Conservation (phyloP, 257 asterid genomes). For the Nicotiana benthamiana region DNA sequence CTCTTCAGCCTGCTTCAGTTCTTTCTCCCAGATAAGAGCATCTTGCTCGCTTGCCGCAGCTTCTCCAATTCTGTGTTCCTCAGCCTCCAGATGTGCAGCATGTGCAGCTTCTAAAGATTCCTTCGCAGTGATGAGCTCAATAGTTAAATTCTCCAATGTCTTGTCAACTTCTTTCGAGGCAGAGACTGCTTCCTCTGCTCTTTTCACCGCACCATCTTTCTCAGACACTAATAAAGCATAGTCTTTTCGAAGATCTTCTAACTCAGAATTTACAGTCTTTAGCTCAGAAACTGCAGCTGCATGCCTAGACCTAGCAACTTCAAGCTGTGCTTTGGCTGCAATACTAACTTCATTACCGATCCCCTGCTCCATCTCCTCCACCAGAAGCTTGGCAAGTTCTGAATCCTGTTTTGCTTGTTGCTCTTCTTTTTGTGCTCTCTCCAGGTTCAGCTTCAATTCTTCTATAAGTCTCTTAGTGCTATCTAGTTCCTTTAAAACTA, state of each 20-base stretch:
- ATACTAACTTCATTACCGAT: constrained; percentile 73
- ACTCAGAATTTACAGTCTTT: constrained; percentile 41
- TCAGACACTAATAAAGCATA: constrained; percentile 43
- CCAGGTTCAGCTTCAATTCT: constrained; percentile 85
- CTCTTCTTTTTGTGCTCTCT: constrained; percentile 83
- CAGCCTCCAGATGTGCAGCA: constrained; percentile 86
- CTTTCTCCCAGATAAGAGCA: constrained; percentile 65
- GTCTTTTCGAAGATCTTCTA: constrained; percentile 57
- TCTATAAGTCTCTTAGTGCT: constrained; percentile 73
- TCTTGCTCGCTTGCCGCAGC: constrained; percentile 83
- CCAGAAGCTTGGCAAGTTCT: constrained; percentile 78
- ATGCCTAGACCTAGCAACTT: constrained; percentile 84
- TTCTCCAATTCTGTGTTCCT: constrained; percentile 77
- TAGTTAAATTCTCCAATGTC: constrained; percentile 74
- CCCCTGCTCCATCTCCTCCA: constrained; percentile 89
- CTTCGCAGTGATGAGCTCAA: constrained; percentile 70
- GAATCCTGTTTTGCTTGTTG: constrained; percentile 92
- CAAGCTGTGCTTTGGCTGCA: constrained; percentile 95
- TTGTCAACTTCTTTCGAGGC: constrained; percentile 68
- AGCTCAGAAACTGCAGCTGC: constrained; percentile 69
- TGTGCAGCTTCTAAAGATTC: constrained; percentile 82
- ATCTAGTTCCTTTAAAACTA: constrained; percentile 66
- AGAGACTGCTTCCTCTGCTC: constrained; percentile 59
- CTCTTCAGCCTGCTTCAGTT: constrained; percentile 54
- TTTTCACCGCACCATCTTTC: constrained; percentile 48